These are phyloP conservation scores for Coffea humblotiana DNA, from an alignment of 305 asterid species.

Conservation along the genomic window DNA sequence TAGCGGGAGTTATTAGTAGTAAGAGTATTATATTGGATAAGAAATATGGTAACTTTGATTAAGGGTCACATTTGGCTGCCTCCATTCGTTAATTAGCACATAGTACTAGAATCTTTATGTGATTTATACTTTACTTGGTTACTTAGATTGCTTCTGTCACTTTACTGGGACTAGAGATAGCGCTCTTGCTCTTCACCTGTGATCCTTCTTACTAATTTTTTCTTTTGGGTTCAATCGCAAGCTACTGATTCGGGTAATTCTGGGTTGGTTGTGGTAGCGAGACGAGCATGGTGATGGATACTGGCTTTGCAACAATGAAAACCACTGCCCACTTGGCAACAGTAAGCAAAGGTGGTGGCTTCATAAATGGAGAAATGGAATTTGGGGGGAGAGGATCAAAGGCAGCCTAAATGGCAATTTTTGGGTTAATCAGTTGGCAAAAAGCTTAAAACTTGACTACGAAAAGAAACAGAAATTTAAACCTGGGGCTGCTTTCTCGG, in stretches of 20 bases:
- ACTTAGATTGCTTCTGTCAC: conserved; percentile 41
- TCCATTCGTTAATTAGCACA: conserved; percentile 7
- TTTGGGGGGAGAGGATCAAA: conserved; percentile 55
- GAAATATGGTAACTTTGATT: conserved; percentile 29
- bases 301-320: conserved; percentile 56
- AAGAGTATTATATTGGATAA: background rate
- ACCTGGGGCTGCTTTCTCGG: conserved; percentile 67
- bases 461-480: conserved; percentile 44
- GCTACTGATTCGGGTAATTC: conserved; percentile 7
- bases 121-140: conserved; percentile 69
- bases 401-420: conserved; percentile 35
- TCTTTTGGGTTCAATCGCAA: background rate
- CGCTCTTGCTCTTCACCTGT: conserved; percentile 12
- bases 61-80: conserved; percentile 25
- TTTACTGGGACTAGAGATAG: conserved; percentile 26
- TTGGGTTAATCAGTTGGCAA: conserved; percentile 38
- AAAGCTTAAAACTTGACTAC: conserved; percentile 44
- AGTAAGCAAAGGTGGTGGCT: conserved; percentile 32
- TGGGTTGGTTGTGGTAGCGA: conserved; percentile 26
- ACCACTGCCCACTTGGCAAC: conserved; percentile 40
- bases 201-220: background rate
- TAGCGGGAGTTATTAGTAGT: background rate
- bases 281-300: conserved; percentile 47
- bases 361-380: conserved; percentile 48
- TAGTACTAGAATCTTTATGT: conserved; percentile 41